phyloP scores from a whole-genome alignment of 2,329 filamentous ascomycete species.

The Pyricularia pennisetigena region DNA sequence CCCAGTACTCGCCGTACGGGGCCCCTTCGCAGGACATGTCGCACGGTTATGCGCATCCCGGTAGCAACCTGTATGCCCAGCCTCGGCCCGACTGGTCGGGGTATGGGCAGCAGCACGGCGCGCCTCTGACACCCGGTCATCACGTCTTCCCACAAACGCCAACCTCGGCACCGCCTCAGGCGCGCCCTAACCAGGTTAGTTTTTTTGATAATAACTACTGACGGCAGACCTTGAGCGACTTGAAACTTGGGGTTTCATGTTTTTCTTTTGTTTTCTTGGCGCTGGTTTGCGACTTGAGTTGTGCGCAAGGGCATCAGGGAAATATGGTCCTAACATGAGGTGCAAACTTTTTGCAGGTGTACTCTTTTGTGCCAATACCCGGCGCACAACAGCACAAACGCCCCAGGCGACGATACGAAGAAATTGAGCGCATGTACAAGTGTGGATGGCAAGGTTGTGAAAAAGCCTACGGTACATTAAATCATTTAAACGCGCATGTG shows the following conservation, averaged over 20 bases:
- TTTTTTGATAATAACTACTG: neutral
- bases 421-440: conserved; percentile 99
- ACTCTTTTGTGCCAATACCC: conserved; percentile 95
- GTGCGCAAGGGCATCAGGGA: neutral
- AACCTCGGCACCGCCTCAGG: conserved; percentile 42
- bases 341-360: conserved; percentile 54
- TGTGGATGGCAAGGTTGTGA: conserved; percentile 98
- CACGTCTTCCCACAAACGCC: conserved; percentile 46
- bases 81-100: conserved; percentile 66
- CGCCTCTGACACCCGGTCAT: conserved; percentile 39
- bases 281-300: neutral
- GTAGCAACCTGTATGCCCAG: conserved; percentile 55
- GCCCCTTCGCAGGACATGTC: conserved; percentile 78
- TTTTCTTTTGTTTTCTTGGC: neutral
- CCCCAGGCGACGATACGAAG: conserved; percentile 85
- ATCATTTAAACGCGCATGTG: conserved; percentile 95
- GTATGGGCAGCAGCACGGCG: conserved; percentile 46
- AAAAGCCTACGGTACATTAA: conserved; percentile 95
- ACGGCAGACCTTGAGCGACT: neutral
- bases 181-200: conserved; percentile 52
- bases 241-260: neutral
- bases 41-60: conserved; percentile 60
- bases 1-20: conserved; percentile 79
- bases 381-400: conserved; percentile 96
- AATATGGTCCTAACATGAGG: conserved; percentile 10